Conservation (phyloP, 768 basidiomycete genomes). For the Trametes cubensis region DNA sequence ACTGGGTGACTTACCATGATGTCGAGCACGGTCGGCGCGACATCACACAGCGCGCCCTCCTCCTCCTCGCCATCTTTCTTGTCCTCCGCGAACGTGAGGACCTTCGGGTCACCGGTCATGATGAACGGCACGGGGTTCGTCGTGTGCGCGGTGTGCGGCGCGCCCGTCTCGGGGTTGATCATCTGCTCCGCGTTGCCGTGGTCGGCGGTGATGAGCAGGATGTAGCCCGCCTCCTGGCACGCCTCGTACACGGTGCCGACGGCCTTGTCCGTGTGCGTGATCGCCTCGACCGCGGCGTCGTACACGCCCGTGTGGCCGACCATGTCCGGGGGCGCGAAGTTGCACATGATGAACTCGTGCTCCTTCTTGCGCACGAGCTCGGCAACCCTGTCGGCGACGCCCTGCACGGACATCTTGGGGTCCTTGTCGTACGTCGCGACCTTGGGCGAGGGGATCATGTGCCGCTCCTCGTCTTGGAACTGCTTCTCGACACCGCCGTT, state of each 20-base stretch:
- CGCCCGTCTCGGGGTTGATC: constrained; percentile 80
- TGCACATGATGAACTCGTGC: constrained; percentile 95
- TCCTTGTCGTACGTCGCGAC: constrained; percentile 93
- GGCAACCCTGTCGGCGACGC: constrained; percentile 91
- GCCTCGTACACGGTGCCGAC: constrained; percentile 88
- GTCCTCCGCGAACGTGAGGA: constrained; percentile 55
- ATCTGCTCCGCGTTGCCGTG: constrained; percentile 98
- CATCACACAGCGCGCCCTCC: constrained; percentile 81
- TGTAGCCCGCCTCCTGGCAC: constrained; percentile 82
- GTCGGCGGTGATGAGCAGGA: constrained; percentile 87
- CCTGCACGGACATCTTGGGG: constrained; percentile 87
- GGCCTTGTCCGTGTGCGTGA: constrained; percentile 85
- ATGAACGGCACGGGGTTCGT: constrained; percentile 92
- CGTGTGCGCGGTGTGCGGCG: constrained; percentile 90
- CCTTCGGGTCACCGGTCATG: constrained; percentile 67
- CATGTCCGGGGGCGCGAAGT: constrained; percentile 98
- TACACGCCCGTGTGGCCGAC: constrained; percentile 93
- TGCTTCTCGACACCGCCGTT: constrained; percentile 96
- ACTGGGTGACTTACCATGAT: constrained; percentile 51
- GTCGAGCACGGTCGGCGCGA: constrained; percentile 86
- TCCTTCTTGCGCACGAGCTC: constrained; percentile 70
- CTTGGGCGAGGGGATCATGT: constrained; percentile 90
- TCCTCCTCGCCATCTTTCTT: constrained; percentile 51
- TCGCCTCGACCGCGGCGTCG: constrained; percentile 89
- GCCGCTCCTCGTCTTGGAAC: constrained; percentile 77